Conservation (phyloP, 1,139 yeast species). For the Yamadazyma triangularis region DNA sequence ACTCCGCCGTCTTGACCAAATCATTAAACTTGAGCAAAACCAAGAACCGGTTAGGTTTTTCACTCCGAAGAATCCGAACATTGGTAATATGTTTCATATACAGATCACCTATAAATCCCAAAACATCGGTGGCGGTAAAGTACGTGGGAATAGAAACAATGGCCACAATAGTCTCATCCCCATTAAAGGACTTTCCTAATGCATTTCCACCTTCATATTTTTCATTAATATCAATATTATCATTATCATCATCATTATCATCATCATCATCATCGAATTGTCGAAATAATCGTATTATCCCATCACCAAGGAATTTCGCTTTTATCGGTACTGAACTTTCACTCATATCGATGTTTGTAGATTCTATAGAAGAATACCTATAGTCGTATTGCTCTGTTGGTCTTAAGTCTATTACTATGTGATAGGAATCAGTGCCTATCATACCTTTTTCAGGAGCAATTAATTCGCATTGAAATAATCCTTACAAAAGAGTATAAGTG, state of each 20-base stretch:
- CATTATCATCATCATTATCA: constrained; percentile 10
- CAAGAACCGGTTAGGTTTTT: constrained; percentile 66
- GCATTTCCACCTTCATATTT: no score
- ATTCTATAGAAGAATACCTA: constrained; percentile 27
- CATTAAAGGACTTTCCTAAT: no score
- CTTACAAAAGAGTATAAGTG: no score
- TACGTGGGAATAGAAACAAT: constrained; percentile 85
- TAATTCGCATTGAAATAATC: no score
- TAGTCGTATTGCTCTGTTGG: constrained; percentile 20
- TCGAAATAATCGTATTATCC: constrained; percentile 65
- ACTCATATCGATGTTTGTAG: constrained; percentile 25
- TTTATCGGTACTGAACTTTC: constrained; percentile 43
- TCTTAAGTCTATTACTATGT: constrained; percentile 26
- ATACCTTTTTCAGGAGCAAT: constrained; percentile 11
- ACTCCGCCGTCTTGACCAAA: constrained; percentile 51
- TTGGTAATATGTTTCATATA: constrained; percentile 60
- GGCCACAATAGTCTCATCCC: constrained; percentile 66
- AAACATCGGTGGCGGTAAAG: constrained; percentile 76
- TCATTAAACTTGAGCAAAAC: constrained; percentile 72
- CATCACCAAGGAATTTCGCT: constrained; percentile 64
- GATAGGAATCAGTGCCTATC: constrained; percentile 45
- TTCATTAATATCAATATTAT: no score
- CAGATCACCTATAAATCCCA: constrained; percentile 72
- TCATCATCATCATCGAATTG: constrained; percentile 40
- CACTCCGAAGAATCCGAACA: constrained; percentile 66